Conservation (phyloP, 164 flowering plant genomes). For the Taxillus chinensis region DNA sequence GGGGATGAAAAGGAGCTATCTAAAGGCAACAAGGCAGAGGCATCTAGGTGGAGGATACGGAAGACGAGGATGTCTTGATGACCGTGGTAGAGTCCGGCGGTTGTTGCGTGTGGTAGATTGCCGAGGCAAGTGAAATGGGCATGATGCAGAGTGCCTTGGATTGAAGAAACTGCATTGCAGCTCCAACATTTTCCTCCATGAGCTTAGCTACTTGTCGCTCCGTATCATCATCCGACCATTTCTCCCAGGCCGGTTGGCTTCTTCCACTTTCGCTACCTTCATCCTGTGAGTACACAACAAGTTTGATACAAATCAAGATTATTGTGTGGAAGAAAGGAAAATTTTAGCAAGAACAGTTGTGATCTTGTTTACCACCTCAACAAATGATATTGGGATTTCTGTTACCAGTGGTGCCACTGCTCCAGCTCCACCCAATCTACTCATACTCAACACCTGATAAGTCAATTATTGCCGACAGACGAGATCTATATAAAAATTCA, state of each 20-base stretch:
- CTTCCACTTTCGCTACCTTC: constrained; percentile 42
- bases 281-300: constrained; percentile 19
- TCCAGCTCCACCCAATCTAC: constrained; percentile 92
- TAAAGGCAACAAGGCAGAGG: constrained; percentile 12
- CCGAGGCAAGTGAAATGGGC: constrained; percentile 76
- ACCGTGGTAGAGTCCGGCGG: constrained; percentile 26
- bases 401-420: constrained; percentile 94
- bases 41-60: constrained; percentile 4
- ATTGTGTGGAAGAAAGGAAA: neutral
- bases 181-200: constrained; percentile 88
- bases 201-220: constrained; percentile 74
- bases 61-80: constrained; percentile 34
- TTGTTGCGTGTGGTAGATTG: constrained; percentile 59
- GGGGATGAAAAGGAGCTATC: constrained; percentile 13
- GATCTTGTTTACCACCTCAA: constrained; percentile 46
- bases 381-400: constrained; percentile 70
- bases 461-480: neutral
- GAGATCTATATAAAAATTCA: too few species aligned
- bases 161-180: constrained; percentile 79
- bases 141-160: constrained; percentile 79
- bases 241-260: constrained; percentile 60
- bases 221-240: constrained; percentile 67
- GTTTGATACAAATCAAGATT: neutral
- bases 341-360: neutral
- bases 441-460: constrained; percentile 94